Evolutionary conservation across 352 stramenopile species (phyloP), one percentile per base, ranked within the genome.

Genomic region (Pythium sukuiense): DNA sequence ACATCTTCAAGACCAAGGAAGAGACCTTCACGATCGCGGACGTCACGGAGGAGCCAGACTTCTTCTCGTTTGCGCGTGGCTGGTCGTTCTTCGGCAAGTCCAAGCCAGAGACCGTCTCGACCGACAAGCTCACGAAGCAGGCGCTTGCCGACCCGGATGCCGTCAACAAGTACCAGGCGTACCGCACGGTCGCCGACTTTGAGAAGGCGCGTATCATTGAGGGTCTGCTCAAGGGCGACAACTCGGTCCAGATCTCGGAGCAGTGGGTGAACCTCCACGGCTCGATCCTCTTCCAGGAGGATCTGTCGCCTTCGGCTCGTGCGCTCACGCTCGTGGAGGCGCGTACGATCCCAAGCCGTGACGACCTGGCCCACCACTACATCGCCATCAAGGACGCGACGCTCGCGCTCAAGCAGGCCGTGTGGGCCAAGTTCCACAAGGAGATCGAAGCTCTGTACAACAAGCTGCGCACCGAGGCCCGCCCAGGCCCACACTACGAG

Each of bases 21-120:
- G 77, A 72, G 11, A 87, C 78, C 37, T 72, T 89, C 18, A 69
- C 79, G 54, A 80, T 91, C 55, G 45, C 72, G 4, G 72, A 81
- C 61, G 77, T 91, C 5, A 24, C 53, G 16, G 71, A 80, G 35
- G 76, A 86, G 55, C 83, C 81, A 8, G 81, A 90, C 59, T 90
- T 87, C 61, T 69, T 92, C 50, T 92, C 83, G 43, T 89, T 92
- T 66, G 83, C 76, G 37, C 81, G 83, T 55, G 74, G 80, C n/a
- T 92, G 81, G 81, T 90, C 81, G 29, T 92, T 92, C 72, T 92
- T 92, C 41, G 83, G 83, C 55, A 92, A 84, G 66, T 80, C 74
- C 56, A 90, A 90, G 76, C 76, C 83, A 53, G 73, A 76, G 39
- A 88, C 84, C 64, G 58, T 79, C 24, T 80, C 77, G 20, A 66